Percentiles rank a stretch among this genome's conserved stretches.
Evolutionary conservation across 768 basidiomycete genomes (phyloP).

Genomic region (Termitomyces sp.): DNA sequence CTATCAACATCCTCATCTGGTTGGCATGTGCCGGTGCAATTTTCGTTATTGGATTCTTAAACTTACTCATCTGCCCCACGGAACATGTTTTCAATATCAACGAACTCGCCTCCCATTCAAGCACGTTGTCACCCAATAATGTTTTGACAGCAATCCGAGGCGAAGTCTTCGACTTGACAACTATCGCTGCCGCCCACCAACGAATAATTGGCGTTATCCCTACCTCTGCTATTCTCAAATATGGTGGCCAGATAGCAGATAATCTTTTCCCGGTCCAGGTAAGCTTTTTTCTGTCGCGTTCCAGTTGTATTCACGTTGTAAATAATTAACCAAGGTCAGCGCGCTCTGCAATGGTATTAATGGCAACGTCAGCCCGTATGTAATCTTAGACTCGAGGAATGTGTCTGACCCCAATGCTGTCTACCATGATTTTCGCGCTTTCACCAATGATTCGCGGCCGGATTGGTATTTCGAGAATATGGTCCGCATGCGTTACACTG

Average conservation of each 20-base stretch:
- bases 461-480: conserved; percentile 98
- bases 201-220: conserved; percentile 70
- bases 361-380: conserved; percentile 79
- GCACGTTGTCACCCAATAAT: conserved; percentile 56
- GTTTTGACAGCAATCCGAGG: conserved; percentile 84
- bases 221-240: conserved; percentile 67
- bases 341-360: conserved; percentile 86
- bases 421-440: conserved; percentile 96
- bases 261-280: conserved; percentile 93
- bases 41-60: conserved; percentile 90
- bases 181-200: conserved; percentile 59
- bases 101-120: conserved; percentile 75
- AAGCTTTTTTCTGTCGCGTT: not conserved
- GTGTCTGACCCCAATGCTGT: conserved; percentile 65
- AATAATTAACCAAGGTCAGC: conserved; percentile 51
- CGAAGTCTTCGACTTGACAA: conserved; percentile 87
- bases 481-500: conserved; percentile 87
- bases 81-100: conserved; percentile 81
- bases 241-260: conserved; percentile 73
- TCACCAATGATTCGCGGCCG: conserved; percentile 83
- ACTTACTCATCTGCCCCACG: conserved; percentile 87
- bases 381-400: conserved; percentile 73
- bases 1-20: conserved; percentile 95
- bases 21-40: conserved; percentile 82
- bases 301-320: not conserved